phyloP scores from a whole-genome alignment of 164 flowering plant species.

The Warburgia ugandensis region DNA sequence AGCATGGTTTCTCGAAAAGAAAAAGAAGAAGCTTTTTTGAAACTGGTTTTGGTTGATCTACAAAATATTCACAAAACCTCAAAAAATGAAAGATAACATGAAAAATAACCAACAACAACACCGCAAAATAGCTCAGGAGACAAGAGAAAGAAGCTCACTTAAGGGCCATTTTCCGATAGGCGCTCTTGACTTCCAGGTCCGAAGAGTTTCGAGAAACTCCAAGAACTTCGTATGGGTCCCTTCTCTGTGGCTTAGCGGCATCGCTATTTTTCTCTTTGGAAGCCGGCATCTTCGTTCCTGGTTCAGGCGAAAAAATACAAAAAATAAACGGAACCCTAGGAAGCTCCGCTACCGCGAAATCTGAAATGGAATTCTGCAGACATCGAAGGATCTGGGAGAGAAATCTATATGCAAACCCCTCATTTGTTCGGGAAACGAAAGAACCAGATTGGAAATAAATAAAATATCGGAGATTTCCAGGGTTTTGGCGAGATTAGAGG shows the following conservation, averaged over 20 bases:
- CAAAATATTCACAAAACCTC: not conserved
- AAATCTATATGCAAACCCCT: not conserved
- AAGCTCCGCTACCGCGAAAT: not conserved
- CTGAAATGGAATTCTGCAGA: not conserved
- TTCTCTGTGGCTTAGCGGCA: slow-evolving; percentile 36
- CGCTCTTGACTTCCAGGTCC: slow-evolving; percentile 82
- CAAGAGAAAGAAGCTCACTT: slow-evolving; percentile 37
- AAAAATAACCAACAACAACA: not conserved
- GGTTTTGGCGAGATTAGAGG: not conserved
- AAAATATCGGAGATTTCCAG: no score
- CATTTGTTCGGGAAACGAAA: not conserved
- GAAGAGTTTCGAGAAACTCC: slow-evolving; percentile 60
- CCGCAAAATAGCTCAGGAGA: no score
- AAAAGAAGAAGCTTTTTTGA: no score
- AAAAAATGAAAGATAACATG: not conserved
- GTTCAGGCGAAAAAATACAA: not conserved
- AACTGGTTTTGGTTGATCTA: no score
- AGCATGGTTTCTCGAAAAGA: no score
- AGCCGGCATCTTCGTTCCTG: slow-evolving; percentile 41
- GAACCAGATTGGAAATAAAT: not conserved
- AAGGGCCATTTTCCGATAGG: slow-evolving; percentile 88
- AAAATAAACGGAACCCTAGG: slow-evolving; percentile 15
- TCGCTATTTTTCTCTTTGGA: slow-evolving; percentile 51
- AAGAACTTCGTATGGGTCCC: slow-evolving; percentile 87
- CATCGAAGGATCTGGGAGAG: slow-evolving; percentile 5